phyloP scores from a whole-genome alignment of 768 basidiomycete genomes.

The Lactarius sp. region DNA sequence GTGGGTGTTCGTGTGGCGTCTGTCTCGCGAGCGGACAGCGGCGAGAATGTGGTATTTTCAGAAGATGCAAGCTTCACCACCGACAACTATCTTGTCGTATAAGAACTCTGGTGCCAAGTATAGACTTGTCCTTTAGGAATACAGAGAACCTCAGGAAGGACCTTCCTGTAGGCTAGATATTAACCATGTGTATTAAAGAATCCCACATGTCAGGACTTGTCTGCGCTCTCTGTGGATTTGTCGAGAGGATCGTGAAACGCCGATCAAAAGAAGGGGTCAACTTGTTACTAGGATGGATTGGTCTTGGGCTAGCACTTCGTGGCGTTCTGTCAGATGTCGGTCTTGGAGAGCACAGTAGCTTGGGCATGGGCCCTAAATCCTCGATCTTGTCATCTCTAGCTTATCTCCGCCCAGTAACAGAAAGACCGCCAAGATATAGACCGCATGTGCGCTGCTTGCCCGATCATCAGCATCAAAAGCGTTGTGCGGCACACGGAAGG shows the following conservation, averaged over 20 bases:
- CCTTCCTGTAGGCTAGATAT: neutral
- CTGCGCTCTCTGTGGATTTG: neutral
- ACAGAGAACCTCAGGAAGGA: neutral
- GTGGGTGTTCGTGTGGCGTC: conserved; percentile 65
- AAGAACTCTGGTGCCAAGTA: neutral
- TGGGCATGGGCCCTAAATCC: neutral
- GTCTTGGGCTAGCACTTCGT: neutral
- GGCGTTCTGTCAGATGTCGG: neutral
- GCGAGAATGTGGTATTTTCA: conserved; percentile 48
- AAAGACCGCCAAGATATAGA: conserved; percentile 1
- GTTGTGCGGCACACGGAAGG: neutral
- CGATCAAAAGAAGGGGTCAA: neutral
- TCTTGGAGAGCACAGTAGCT: too few relatives aligned
- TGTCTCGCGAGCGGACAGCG: conserved; percentile 49
- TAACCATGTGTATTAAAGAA: neutral
- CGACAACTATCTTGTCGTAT: conserved; percentile 46
- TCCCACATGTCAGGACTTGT: neutral
- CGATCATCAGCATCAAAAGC: conserved; percentile 1
- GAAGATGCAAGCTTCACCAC: conserved; percentile 47
- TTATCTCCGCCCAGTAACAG: conserved; percentile 13
- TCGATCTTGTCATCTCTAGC: conserved; percentile 12
- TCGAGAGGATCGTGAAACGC: neutral
- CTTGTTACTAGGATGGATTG: neutral
- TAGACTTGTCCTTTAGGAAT: neutral
- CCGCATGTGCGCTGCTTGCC: neutral